Evolutionary conservation across 2,329 filamentous ascomycete genomes (phyloP), one percentile per base, ranked within the genome.

Genomic region (Fusarium austroafricanum): DNA sequence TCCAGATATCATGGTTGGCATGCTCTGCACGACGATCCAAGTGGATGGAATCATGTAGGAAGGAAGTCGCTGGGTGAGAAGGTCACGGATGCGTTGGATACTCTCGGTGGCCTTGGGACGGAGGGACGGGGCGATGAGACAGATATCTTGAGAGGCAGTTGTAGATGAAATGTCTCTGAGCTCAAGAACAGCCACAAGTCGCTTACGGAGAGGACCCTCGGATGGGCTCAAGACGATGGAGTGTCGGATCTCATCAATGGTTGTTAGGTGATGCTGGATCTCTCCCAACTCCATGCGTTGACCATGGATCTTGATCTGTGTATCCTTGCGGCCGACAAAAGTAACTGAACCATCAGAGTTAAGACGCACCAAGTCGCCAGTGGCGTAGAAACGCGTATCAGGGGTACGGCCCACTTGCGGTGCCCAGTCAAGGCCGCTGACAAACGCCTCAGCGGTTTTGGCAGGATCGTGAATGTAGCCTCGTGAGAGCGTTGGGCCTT

Each of bases 141-240:
- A 8, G 26, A 26, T 26, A 26, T 26, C 26, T 26, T 26, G 26
- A 8, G 26, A 26, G 26, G 26, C 26, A 26, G 33, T 6, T 11
- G 46, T 4, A 17, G 33, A 50, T 17, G 33, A 29, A 20, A 39
- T 4, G 21, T 50, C 12, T 15, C 5, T 15, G 17, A 50, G 46
- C 46, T 50, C 55, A 3, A 59, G 42, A 9, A 59, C 49, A 29
- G 55, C 49, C 11, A 54, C 49, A 39, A 59, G 55, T 4, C 55
- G 55, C 40, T 54, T 54, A 6, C 17, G 26, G 23, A 59, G 43
- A 20, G 28, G 55, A 17, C 55, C 55, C 10, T 54, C 40, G 0
- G 42, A 46, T 21, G 55, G 55, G 21, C 49, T 54, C 42, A 54
- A 33, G 42, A 54, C 49, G 18, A 54, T 35, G 2, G 49, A 54